Conservation (phyloP, 257 asterid genomes). For the Oldenlandia corymbosa region DNA sequence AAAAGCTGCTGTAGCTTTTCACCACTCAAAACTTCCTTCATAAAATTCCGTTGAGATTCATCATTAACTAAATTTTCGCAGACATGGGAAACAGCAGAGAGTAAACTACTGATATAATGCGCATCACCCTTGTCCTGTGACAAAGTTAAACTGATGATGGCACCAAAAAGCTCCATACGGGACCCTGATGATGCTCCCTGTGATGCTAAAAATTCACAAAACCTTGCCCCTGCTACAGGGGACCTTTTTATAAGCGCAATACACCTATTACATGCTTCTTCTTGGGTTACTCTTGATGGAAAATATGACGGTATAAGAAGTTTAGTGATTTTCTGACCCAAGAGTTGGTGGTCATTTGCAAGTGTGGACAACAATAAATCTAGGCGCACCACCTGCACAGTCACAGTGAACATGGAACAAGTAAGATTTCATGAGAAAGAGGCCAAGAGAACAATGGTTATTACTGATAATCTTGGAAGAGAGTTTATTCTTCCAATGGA, state of each 20-base stretch:
- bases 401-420: slow-evolving; percentile 5
- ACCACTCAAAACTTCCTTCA: slow-evolving; percentile 54
- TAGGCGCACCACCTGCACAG: slow-evolving; percentile 62
- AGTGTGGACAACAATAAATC: slow-evolving; percentile 63
- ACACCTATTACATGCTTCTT: slow-evolving; percentile 89
- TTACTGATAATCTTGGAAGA: background rate
- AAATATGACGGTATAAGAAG: slow-evolving; percentile 92
- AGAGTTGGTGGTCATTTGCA: slow-evolving; percentile 67
- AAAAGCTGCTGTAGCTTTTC: slow-evolving; percentile 61
- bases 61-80: slow-evolving; percentile 53
- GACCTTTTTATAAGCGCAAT: slow-evolving; percentile 74
- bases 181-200: slow-evolving; percentile 69
- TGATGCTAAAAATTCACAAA: slow-evolving; percentile 75
- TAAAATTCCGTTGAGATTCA: slow-evolving; percentile 39
- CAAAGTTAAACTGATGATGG: slow-evolving; percentile 41
- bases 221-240: slow-evolving; percentile 84
- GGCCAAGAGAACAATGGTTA: too few species aligned
- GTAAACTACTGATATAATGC: slow-evolving; percentile 59
- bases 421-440: slow-evolving; percentile 11
- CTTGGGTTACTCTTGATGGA: slow-evolving; percentile 57
- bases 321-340: slow-evolving; percentile 78
- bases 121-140: slow-evolving; percentile 46
- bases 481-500: slow-evolving; percentile 10
- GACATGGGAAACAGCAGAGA: slow-evolving; percentile 68
- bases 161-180: slow-evolving; percentile 56